Evolutionary conservation across 2,329 filamentous ascomycete genomes (phyloP), one percentile per base, ranked within the genome.

Genomic region (Fusarium beomiforme): DNA sequence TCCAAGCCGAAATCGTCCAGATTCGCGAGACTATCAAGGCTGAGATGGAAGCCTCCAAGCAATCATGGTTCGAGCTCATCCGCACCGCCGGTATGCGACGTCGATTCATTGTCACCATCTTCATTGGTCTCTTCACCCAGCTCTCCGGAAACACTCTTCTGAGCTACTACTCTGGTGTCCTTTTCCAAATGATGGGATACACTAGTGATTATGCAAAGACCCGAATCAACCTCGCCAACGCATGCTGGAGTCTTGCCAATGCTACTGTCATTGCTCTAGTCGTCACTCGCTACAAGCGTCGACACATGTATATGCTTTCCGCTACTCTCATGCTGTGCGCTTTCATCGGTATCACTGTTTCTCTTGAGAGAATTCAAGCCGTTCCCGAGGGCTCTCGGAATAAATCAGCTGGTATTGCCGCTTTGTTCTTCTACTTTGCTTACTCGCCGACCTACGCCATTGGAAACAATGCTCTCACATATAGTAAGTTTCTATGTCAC

Each of bases 1-100:
- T 90, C 29, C 83, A 84, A 55, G 87, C 87, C 12, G 89, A 91
- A 74, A 86, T 90, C 73, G 84, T 84, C 1, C 87, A 91, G 76
- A 91, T 91, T 70, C 81, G 85, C 53, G 83, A 85, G 7, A 88
- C 88, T 1, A 86, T 90, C 72, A 82, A 83, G 33, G 73, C 88
- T 2, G 88, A 90, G 74, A 79, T 86, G 58, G 86, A 90, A 66
- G 78, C 83, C 47, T 85, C 86, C 31, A 79, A 78, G 64, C 75
- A 76, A 64, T 85, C 85, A 3, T 90, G 88, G 87, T 53, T 79
- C 61, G 86, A 88, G 57, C 79, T 89, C 76, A 37, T 89, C 31
- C 79, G 79, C 42, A 86, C 85, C 0, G 51, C 83, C 1, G 87
- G 84, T 31, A 87, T 86, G 78, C 82, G 84, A 1, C 82, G 84